Base-by-base conservation (phyloP, 345 rosid genomes). In the Viola odorata region DNA sequence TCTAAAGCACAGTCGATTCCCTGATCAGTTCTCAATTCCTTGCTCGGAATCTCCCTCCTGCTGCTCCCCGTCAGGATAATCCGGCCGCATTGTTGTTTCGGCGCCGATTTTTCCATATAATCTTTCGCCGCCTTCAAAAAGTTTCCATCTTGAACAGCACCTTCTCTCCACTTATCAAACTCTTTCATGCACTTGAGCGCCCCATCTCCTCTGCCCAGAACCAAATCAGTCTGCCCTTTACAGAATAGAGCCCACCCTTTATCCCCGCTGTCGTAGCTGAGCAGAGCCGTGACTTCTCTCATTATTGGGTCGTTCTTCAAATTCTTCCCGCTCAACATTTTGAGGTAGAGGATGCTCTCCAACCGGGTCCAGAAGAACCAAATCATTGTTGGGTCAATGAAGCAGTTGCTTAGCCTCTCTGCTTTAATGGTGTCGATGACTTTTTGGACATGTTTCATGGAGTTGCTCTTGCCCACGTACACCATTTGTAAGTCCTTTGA, bases 341-440 rank as follows among this genome's bases (percentile, higher is more conserved):
- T 74, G 0, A 78, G 67, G 68, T 77, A 45, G 42, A 70, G 55
- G 70, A 80, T 77, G 81, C 73, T 70, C 64, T 80, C 79, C 32
- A 76, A 45, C 41, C 79, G 55, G 9, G 60, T 55, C 84, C 81
- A 80, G 41, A 80, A 80, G 64, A 58, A 71, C 77, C 79, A 62
- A 57, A 66, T 23, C 5, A 7, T 12, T 0, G 63, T 53, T 9
- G 17, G 39, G 41, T 60, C 70, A 0, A 8, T 32, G 68, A 63
- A 60, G 56, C 40, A 44, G 53, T 60, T 6, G 37, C 82, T 72
- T 7, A 75, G 63, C 1, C 49, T 55, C 38, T 72, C 75, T 2
- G 44, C 4, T 0, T 12, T 2, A 42, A 80, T 15, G 3, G 0
- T 3, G 4, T 8, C 8, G 12, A 23, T 57, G 10, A 8, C 52